Base-by-base conservation (phyloP, 2,329 filamentous ascomycete genomes). In the Seiridium cupressi region DNA sequence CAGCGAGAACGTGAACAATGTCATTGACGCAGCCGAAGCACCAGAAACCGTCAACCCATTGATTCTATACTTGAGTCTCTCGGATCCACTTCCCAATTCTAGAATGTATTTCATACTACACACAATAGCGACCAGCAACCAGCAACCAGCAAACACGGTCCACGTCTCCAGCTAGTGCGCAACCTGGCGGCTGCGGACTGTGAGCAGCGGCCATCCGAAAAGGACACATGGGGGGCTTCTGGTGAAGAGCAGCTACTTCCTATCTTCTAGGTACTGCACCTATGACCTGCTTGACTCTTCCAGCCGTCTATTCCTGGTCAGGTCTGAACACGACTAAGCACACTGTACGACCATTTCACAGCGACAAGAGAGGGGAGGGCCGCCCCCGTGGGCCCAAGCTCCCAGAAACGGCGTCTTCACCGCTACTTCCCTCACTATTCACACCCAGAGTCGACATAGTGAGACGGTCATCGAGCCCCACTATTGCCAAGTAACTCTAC, bases 341-440 rank as follows among this genome's bases (percentile, higher is more conserved):
- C 38, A 42, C 38, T 42, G 38, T 42, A 42, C 38, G 38, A 42
- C 38, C 38, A 42, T 42, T 42, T 42, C 38, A 42, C 7, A 8
- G 38, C 38, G 38, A 42, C 13, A 42, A 13, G 13, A 42, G 13
- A 13, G 38, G 38, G 18, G 31, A 53, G 34, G n/a, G 47, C 47
- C 35, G 47, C 35, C 47, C 47, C 47, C 3, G 47, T 49, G 18
- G 53, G 58, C 46, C 58, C 58, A 60, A 60, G 51, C 44, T 60
- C 55, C 48, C 32, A 44, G 13, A 49, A 58, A 53, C 48, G 57
- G 57, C 34, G 54, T 46, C 53, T 48, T 62, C 60, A 62, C 60
- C 60, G 60, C 60, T 62, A 60, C 60, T 32, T 55, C 44, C 34
- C 40, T 48, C 44, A 8, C 18, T 26, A 26, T 42, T 13, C 32